Percentiles rank a stretch among this genome's conserved stretches.
phyloP scores from a whole-genome alignment of 2,329 filamentous ascomycete genomes.

The Acrodontium crateriforme region DNA sequence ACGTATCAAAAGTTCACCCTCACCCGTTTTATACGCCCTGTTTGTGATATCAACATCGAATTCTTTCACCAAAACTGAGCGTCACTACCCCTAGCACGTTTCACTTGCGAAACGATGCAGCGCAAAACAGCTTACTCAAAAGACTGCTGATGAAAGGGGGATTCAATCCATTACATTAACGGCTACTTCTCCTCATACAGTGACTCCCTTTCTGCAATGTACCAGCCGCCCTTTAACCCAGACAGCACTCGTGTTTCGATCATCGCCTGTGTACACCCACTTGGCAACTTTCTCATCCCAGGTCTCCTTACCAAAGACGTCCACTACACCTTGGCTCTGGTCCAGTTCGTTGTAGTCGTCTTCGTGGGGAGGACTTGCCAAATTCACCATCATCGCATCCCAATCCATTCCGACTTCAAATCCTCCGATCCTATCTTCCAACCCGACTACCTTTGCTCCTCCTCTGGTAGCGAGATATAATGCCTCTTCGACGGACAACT shows the following conservation, averaged over 20 bases:
- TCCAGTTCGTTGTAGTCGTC: slow-evolving; percentile 12
- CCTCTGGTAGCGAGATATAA: slow-evolving; percentile 79
- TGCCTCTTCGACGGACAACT: slow-evolving; percentile 68
- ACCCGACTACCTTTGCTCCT: slow-evolving; percentile 66
- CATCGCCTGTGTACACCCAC: slow-evolving; percentile 90
- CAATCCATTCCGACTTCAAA: slow-evolving; percentile 82
- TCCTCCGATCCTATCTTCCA: slow-evolving; percentile 57
- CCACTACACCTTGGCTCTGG: slow-evolving; percentile 46
- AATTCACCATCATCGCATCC: slow-evolving; percentile 72
- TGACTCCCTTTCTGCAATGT: slow-evolving; percentile 36
- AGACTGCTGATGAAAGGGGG: too few species aligned
- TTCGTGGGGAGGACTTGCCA: slow-evolving; percentile 35
- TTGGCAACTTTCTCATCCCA: slow-evolving; percentile 80
- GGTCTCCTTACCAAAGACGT: slow-evolving; percentile 83
- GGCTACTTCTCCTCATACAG: too few species aligned
- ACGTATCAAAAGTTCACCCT: too few species aligned
- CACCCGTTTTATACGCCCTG: too few species aligned
- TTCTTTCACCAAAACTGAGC: too few species aligned
- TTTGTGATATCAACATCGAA: too few species aligned
- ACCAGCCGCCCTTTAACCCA: slow-evolving; percentile 82
- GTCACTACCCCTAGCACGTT: too few species aligned
- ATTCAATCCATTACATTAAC: too few species aligned
- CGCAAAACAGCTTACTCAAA: too few species aligned
- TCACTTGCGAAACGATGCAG: too few species aligned
- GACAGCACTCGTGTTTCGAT: slow-evolving; percentile 74